Conservation (phyloP, 108 stramenopile species). For the Skeletonema marinoi region DNA sequence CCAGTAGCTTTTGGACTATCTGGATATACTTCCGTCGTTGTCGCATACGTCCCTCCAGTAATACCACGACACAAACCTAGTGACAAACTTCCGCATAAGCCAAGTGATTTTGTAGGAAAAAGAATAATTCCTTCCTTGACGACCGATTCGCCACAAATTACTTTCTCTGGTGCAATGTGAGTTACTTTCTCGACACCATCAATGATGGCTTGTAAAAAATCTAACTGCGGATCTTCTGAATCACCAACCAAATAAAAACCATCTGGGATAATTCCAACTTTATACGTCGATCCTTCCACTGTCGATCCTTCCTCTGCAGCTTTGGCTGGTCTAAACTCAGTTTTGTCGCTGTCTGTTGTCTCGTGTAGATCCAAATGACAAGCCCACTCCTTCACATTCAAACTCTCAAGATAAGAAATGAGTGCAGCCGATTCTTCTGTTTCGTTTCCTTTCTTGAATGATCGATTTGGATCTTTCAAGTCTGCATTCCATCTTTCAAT, state of each 20-base stretch:
- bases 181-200: slow-evolving; percentile 42
- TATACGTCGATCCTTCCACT: slow-evolving; percentile 37
- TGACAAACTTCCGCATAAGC: slow-evolving; percentile 2
- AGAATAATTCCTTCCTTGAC: slow-evolving; percentile 26
- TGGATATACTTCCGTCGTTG: slow-evolving; percentile 79
- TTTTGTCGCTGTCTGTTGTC: slow-evolving; percentile 78
- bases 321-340: slow-evolving; percentile 73
- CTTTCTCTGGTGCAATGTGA: slow-evolving; percentile 42
- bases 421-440: slow-evolving; percentile 59
- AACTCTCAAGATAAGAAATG: slow-evolving; percentile 37
- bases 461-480: slow-evolving; percentile 56
- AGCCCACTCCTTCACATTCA: slow-evolving; percentile 25
- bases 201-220: slow-evolving; percentile 38
- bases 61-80: not conserved
- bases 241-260: slow-evolving; percentile 60
- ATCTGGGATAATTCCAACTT: slow-evolving; percentile 53
- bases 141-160: slow-evolving; percentile 21
- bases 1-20: slow-evolving; percentile 52
- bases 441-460: slow-evolving; percentile 42
- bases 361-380: slow-evolving; percentile 81
- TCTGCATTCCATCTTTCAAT: slow-evolving; percentile 69
- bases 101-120: slow-evolving; percentile 4
- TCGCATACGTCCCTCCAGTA: slow-evolving; percentile 9
- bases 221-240: slow-evolving; percentile 5
- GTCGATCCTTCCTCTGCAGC: slow-evolving; percentile 62